phyloP scores from a whole-genome alignment of 2,329 filamentous ascomycete species.

The Fusarium sp. region DNA sequence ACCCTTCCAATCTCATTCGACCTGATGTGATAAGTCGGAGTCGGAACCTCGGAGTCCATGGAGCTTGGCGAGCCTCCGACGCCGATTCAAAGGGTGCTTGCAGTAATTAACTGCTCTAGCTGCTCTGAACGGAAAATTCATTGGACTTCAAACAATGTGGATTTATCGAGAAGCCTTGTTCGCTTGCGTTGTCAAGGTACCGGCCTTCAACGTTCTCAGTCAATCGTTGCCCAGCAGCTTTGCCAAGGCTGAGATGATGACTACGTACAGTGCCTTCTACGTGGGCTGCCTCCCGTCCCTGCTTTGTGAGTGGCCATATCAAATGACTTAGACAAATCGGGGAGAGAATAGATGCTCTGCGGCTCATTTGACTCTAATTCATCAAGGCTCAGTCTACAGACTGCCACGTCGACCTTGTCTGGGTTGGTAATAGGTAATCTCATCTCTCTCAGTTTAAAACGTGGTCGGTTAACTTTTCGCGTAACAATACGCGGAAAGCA shows the following conservation, averaged over 20 bases:
- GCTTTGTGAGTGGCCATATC: conserved; percentile 11
- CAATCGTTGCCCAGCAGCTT: conserved; percentile 36
- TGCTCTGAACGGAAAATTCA: conserved; percentile 6
- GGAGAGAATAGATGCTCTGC: conserved; percentile 2
- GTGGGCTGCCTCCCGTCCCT: conserved; percentile 35
- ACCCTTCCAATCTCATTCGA: conserved; percentile 38
- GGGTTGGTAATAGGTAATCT: background rate
- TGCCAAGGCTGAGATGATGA: conserved; percentile 37
- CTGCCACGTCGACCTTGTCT: conserved; percentile 7
- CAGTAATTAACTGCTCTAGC: background rate
- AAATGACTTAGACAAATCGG: conserved; percentile 16
- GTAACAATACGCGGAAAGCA: conserved; percentile 29
- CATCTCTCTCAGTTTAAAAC: conserved; percentile 28
- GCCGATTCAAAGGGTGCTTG: conserved; percentile 17
- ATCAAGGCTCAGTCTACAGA: conserved; percentile 22
- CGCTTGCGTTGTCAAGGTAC: conserved; percentile 42
- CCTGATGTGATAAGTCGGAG: conserved; percentile 5
- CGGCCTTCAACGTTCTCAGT: conserved; percentile 30
- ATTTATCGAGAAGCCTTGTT: conserved; percentile 28
- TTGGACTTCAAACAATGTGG: conserved; percentile 25
- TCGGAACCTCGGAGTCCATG: conserved; percentile 26
- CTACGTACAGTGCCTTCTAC: background rate
- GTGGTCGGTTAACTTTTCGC: conserved; percentile 8
- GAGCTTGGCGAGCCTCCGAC: conserved; percentile 15
- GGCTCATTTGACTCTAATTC: conserved; percentile 1